phyloP scores from a whole-genome alignment of 345 rosid species.

The Arabis alpina region DNA sequence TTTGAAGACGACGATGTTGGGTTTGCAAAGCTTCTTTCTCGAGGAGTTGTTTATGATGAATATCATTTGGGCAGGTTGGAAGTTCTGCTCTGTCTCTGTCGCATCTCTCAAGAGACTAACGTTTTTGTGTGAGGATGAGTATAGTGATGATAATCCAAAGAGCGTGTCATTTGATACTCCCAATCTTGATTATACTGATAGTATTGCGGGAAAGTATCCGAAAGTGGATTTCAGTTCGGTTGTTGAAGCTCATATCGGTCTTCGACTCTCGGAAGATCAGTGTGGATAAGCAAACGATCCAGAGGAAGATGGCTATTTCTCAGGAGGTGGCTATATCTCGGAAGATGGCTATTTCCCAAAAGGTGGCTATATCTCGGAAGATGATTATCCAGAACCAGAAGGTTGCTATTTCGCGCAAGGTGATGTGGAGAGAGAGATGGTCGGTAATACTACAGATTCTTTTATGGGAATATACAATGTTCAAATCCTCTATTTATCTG shows the following conservation, averaged over 20 bases:
- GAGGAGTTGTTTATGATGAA: slow-evolving; percentile 18
- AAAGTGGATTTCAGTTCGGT: slow-evolving; percentile 12
- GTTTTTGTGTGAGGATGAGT: slow-evolving; percentile 15
- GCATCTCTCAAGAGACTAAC: not conserved
- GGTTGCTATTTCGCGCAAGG: too few relatives aligned
- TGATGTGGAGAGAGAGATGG: slow-evolving; percentile 7
- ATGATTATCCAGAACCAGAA: too few relatives aligned
- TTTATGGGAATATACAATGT: slow-evolving; percentile 25
- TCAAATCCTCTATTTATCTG: slow-evolving; percentile 26
- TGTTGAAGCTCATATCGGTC: slow-evolving; percentile 35
- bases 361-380: too few relatives aligned
- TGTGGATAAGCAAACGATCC: not conserved
- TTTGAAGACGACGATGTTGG: slow-evolving; percentile 11
- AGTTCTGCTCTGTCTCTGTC: slow-evolving; percentile 14
- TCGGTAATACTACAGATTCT: not conserved
- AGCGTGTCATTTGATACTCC: slow-evolving; percentile 22
- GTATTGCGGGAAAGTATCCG: slow-evolving; percentile 14
- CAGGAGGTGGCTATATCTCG: too few relatives aligned
- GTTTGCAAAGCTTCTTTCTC: slow-evolving; percentile 23
- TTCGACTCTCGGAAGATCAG: slow-evolving; percentile 22
- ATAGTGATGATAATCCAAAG: slow-evolving; percentile 27
- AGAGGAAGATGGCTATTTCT: slow-evolving; percentile 17
- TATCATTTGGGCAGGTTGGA: slow-evolving; percentile 23
- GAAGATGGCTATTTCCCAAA: too few relatives aligned
- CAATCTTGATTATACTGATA: slow-evolving; percentile 27